A percentile compares a stretch with the other conserved stretches of the same genome.
These are phyloP conservation scores for Spizellomyces sp. DNA, from an alignment of 192 early-diverging fungal genomes.

Conservation along the genomic window DNA sequence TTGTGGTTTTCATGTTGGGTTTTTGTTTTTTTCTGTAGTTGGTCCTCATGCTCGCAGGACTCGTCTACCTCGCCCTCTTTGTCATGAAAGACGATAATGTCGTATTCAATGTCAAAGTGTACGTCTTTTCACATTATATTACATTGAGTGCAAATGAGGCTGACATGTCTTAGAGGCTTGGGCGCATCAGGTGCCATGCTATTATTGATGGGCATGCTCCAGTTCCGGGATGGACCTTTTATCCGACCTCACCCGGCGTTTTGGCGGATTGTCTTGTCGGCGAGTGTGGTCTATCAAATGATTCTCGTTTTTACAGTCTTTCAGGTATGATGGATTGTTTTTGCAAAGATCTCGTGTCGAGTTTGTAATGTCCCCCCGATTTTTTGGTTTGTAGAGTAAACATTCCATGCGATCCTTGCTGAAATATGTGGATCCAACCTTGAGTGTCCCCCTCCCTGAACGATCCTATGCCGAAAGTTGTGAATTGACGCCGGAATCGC, in stretches of 20 bases:
- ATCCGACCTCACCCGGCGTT: constrained; percentile 91
- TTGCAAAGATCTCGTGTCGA: neutral
- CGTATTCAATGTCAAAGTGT: constrained; percentile 50
- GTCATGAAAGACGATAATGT: constrained; percentile 32
- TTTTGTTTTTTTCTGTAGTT: constrained; percentile 22
- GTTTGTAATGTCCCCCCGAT: neutral
- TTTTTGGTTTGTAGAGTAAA: constrained; percentile 66
- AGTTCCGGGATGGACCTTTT: constrained; percentile 94
- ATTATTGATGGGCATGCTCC: constrained; percentile 80
- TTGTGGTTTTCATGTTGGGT: neutral
- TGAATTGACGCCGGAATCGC: constrained; percentile 72
- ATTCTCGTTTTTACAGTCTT: constrained; percentile 89
- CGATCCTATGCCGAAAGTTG: constrained; percentile 90
- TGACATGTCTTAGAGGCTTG: constrained; percentile 27
- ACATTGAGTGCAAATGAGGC: neutral
- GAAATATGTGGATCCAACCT: constrained; percentile 73
- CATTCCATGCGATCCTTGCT: constrained; percentile 79
- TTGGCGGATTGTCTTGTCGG: constrained; percentile 85
- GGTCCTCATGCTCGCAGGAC: constrained; percentile 32
- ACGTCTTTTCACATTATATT: constrained; percentile 5
- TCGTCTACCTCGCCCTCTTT: constrained; percentile 47
- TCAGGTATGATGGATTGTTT: constrained; percentile 57
- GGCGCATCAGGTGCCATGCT: constrained; percentile 50
- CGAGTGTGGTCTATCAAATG: constrained; percentile 87
- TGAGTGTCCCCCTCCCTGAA: constrained; percentile 87